Percentiles rank a stretch among this genome's conserved stretches.
These are phyloP conservation scores for Asterella californica DNA, from an alignment of 225 moss, liverwort and hornwort species.

Conservation along the genomic window DNA sequence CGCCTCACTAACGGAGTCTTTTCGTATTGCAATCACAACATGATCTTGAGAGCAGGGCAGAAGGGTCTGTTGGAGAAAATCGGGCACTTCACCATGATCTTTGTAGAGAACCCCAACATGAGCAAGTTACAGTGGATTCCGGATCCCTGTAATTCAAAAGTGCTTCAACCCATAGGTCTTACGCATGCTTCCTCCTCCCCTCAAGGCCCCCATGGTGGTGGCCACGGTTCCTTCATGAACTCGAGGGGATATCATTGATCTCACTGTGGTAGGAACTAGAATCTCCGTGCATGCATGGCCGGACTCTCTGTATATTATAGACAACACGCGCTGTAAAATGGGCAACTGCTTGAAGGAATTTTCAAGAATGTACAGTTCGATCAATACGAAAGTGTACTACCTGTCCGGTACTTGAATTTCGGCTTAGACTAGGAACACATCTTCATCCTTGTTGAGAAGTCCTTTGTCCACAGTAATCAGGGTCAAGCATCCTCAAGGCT, in stretches of 20 bases:
- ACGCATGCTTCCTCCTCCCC: slow-evolving; percentile 19
- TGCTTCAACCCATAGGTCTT: slow-evolving; percentile 46
- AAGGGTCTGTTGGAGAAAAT: slow-evolving; percentile 73
- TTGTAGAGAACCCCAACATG: slow-evolving; percentile 59
- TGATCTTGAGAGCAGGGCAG: slow-evolving; percentile 77
- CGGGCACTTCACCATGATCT: slow-evolving; percentile 78
- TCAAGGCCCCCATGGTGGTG: slow-evolving; percentile 1
- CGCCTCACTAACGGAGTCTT: slow-evolving; percentile 70
- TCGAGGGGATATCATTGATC: slow-evolving; percentile 4
- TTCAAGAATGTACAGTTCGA: background rate
- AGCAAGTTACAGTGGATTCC: slow-evolving; percentile 65
- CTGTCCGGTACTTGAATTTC: background rate
- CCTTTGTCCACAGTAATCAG: background rate
- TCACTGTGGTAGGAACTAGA: background rate
- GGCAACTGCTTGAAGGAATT: background rate
- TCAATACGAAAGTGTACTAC: background rate
- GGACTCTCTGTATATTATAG: background rate
- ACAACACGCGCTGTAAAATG: background rate
- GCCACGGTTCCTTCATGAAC: slow-evolving; percentile 5
- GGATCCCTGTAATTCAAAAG: slow-evolving; percentile 56
- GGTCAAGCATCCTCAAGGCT: background rate
- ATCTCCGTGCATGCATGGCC: slow-evolving; percentile 3
- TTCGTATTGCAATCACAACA: slow-evolving; percentile 67
- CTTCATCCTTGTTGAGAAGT: background rate
- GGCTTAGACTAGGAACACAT: background rate